Conservation (phyloP, 2,329 filamentous ascomycete species). For the Cercospora zeae-maydis region DNA sequence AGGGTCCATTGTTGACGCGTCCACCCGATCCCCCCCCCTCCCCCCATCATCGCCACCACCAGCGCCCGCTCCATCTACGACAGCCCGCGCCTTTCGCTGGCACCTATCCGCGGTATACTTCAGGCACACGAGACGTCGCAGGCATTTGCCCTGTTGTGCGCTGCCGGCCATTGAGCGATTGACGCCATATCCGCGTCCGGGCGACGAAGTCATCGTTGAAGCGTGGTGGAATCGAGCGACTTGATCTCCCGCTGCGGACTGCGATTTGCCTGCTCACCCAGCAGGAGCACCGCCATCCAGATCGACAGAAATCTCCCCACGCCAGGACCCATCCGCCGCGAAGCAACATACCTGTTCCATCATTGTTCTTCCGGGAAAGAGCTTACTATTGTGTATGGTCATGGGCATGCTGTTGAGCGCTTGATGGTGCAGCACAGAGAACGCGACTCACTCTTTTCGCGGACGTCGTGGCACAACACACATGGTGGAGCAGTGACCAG, state of each 20-base stretch:
- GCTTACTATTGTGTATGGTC: neutral
- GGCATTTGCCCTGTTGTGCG: conserved; percentile 9
- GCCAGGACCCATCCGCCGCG: neutral
- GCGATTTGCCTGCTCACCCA: neutral
- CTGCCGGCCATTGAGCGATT: conserved; percentile 8
- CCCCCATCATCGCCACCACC: neutral
- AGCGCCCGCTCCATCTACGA: neutral
- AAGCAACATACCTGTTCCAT: neutral
- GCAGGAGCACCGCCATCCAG: neutral
- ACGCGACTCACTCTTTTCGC: neutral
- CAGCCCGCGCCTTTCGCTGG: neutral
- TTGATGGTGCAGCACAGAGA: neutral
- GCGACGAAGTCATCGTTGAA: conserved; percentile 2
- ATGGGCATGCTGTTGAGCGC: conserved; percentile 7
- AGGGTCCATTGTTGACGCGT: neutral
- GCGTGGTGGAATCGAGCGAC: neutral
- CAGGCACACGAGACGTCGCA: neutral
- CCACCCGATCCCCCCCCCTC: neutral
- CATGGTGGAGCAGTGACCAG: conserved; percentile 3
- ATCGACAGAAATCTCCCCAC: neutral
- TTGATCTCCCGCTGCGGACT: neutral
- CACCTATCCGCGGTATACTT: neutral
- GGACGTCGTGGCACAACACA: neutral
- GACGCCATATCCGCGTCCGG: conserved; percentile 14
- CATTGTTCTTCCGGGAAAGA: conserved; percentile 2